Base-by-base conservation (phyloP, 805 yeast genomes). In the Saccharomycopsis schoenii region DNA sequence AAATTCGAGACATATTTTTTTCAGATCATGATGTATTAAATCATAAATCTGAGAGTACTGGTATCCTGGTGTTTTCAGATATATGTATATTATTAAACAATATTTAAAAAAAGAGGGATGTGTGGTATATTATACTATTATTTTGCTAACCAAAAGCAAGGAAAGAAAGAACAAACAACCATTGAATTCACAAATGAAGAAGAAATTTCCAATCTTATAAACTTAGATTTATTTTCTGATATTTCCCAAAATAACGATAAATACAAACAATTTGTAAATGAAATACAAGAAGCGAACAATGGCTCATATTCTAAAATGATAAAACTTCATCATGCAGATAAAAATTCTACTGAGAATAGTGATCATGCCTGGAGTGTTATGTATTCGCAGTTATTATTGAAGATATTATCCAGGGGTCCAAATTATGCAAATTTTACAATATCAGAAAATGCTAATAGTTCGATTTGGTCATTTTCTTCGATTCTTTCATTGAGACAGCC, bases 401-500 rank as follows among this genome's bases (percentile, higher is more conserved):
- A 74, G 62, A 76, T 86, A 1, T 68, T 80, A 1, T 74, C 79
- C 4, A 74, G 94, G 68, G 96, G 96, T 0, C 88, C 90, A 0
- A 86, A 87, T 68, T 83, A 73, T 68, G 74, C 77, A 6, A 73
- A 74, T 42, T 72, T 64, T 57, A 65, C 61, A 0, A 15, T 25
- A 19, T 34, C 39, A 8, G 25, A 40, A 15, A 41, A 24, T 5
- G n/a, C 9, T 19, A 40, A 51, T 14, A 37, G 12, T 15, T 25
- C 39, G 4, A 25, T 25, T 15, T 42, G 6, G 68, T 61, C 75
- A 4, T 80, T 79, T 62, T 85, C 94, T 14, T 87, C 97, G 0
- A 89, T 94, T 0, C 75, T 94, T 17, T 86, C 96, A 0, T 72
- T 94, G 51, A 76, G 99, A 61, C 79, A 80, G 21, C 98, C 98